Evolutionary conservation across 2,329 filamentous ascomycete species (phyloP).

Genomic region (Metarhizium rileyi): DNA sequence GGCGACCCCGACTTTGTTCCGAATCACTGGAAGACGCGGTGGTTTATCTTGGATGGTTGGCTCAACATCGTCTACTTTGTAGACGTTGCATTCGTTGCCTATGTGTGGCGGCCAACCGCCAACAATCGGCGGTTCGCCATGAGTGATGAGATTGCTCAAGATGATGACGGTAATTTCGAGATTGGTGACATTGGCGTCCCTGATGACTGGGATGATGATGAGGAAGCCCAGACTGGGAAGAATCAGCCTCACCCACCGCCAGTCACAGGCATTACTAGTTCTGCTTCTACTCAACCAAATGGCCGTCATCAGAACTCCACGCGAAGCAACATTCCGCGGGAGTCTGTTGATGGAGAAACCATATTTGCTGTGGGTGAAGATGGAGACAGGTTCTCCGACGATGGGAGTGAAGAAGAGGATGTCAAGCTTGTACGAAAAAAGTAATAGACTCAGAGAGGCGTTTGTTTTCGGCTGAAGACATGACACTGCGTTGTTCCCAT

Average conservation of each 20-base stretch:
- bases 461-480: not conserved
- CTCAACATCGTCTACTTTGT: slow-evolving; percentile 92
- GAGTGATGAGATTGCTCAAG: slow-evolving; percentile 98
- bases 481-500: not conserved
- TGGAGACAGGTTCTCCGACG: slow-evolving; percentile 71
- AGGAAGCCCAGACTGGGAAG: slow-evolving; percentile 43
- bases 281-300: slow-evolving; percentile 15
- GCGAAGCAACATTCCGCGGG: slow-evolving; percentile 34
- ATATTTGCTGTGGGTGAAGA: slow-evolving; percentile 92
- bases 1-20: slow-evolving; percentile 84
- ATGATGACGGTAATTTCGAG: slow-evolving; percentile 91
- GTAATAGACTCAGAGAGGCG: slow-evolving; percentile 18
- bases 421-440: slow-evolving; percentile 35
- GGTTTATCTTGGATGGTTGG: slow-evolving; percentile 98
- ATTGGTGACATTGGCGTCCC: slow-evolving; percentile 82
- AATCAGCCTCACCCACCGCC: slow-evolving; percentile 15
- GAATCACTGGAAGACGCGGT: slow-evolving; percentile 92
- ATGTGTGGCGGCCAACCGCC: slow-evolving; percentile 90
- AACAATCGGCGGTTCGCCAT: slow-evolving; percentile 98
- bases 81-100: slow-evolving; percentile 87
- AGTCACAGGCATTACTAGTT: slow-evolving; percentile 15
- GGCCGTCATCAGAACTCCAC: slow-evolving; percentile 12
- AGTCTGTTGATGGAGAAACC: slow-evolving; percentile 73
- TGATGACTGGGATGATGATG: slow-evolving; percentile 47
- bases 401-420: slow-evolving; percentile 47